These are phyloP conservation scores for Colletotrichum shisoi DNA, from an alignment of 2,329 filamentous ascomycete species.

Conservation along the genomic window DNA sequence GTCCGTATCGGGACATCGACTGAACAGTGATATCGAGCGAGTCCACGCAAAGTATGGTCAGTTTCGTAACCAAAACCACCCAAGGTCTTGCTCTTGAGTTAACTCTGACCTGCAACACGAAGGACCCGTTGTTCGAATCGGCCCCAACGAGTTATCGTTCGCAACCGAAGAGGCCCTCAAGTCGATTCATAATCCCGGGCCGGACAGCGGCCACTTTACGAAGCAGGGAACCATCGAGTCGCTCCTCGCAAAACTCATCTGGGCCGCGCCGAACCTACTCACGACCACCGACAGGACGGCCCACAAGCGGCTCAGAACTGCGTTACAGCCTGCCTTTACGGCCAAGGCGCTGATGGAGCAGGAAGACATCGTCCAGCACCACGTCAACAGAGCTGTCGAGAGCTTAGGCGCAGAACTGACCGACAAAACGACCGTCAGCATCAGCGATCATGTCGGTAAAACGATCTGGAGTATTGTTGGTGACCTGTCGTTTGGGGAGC, in stretches of 20 bases:
- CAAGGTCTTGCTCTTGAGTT: neutral
- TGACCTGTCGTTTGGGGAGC: slow-evolving; percentile 22
- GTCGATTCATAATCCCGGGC: slow-evolving; percentile 20
- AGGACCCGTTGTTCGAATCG: slow-evolving; percentile 27
- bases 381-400: slow-evolving; percentile 1
- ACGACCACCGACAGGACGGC: slow-evolving; percentile 10
- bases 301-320: slow-evolving; percentile 16
- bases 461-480: slow-evolving; percentile 31
- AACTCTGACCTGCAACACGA: rapidly evolving
- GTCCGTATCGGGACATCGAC: slow-evolving; percentile 13
- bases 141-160: slow-evolving; percentile 24
- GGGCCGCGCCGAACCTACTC: slow-evolving; percentile 21
- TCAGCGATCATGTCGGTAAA: slow-evolving; percentile 16
- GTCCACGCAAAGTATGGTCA: slow-evolving; percentile 23
- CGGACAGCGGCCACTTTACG: slow-evolving; percentile 16
- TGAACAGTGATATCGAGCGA: slow-evolving; percentile 28
- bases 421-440: neutral
- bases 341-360: slow-evolving; percentile 30
- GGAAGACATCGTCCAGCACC: slow-evolving; percentile 26
- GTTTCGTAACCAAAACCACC: neutral
- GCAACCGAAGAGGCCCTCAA: slow-evolving; percentile 25
- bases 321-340: slow-evolving; percentile 24
- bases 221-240: slow-evolving; percentile 23
- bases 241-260: slow-evolving; percentile 17
- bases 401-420: neutral